phyloP scores from a whole-genome alignment of 23 red algal genomes.

The Gracilaria domingensis region DNA sequence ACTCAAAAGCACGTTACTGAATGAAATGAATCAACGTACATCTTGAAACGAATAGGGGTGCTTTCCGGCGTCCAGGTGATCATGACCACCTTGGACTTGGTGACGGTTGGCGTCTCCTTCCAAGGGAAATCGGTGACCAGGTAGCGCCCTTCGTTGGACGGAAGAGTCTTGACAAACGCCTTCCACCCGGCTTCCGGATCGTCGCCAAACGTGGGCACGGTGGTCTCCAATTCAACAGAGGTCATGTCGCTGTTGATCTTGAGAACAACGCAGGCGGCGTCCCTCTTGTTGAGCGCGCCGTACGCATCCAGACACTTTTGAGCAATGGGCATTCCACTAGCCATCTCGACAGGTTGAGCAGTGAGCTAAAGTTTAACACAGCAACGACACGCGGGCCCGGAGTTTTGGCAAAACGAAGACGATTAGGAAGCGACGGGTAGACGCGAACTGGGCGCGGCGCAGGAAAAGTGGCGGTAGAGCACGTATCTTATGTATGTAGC shows the following conservation, averaged over 20 bases:
- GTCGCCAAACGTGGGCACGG: constrained; percentile 5
- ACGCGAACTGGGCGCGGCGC: no score
- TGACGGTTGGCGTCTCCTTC: constrained; percentile 70
- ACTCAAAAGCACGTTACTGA: background rate
- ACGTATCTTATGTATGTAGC: no score
- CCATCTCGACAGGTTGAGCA: constrained; percentile 67
- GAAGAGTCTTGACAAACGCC: constrained; percentile 58
- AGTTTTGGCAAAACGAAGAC: no score
- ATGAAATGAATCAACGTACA: constrained; percentile 35
- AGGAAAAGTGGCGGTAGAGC: no score
- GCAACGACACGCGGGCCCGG: no score
- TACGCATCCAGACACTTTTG: constrained; percentile 35
- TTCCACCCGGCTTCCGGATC: constrained; percentile 72
- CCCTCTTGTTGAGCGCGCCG: constrained; percentile 42
- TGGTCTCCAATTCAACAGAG: constrained; percentile 38
- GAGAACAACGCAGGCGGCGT: constrained; percentile 32
- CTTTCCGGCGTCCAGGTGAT: constrained; percentile 65
- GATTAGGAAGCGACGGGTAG: no score
- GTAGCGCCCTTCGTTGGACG: constrained; percentile 46
- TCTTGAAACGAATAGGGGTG: constrained; percentile 46
- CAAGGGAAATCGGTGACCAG: constrained; percentile 65
- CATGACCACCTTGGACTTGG: constrained; percentile 64
- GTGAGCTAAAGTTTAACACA: no score
- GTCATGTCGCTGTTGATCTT: constrained; percentile 47
- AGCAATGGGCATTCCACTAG: constrained; percentile 70